Conservation (phyloP, 345 rosid species). For the Geranium rotundifolium region DNA sequence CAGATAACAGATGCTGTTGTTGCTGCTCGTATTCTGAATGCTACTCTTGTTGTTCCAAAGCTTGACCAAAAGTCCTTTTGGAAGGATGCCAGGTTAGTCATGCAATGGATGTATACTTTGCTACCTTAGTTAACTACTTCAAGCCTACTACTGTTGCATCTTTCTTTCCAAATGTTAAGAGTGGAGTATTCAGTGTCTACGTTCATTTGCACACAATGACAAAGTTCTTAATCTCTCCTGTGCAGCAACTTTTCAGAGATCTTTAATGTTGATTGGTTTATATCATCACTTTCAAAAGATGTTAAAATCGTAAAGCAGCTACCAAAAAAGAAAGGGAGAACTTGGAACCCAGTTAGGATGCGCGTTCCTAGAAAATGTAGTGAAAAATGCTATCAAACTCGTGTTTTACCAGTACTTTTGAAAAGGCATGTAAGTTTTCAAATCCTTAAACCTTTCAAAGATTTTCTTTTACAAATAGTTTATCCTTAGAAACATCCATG, state of each 20-base stretch:
- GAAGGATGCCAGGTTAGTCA: slow-evolving; percentile 86
- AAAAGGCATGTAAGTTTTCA: slow-evolving; percentile 98
- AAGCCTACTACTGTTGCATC: not conserved
- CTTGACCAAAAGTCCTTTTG: slow-evolving; percentile 95
- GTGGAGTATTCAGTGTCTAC: not conserved
- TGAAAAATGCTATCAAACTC: slow-evolving; percentile 73
- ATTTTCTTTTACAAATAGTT: not conserved
- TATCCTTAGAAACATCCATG: not conserved
- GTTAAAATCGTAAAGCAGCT: slow-evolving; percentile 78
- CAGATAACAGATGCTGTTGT: slow-evolving; percentile 98
- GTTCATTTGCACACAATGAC: slow-evolving; percentile 1
- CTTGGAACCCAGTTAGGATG: slow-evolving; percentile 51
- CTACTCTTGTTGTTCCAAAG: slow-evolving; percentile 93
- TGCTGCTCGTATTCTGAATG: slow-evolving; percentile 92
- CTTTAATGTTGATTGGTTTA: slow-evolving; percentile 73
- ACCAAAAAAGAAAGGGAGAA: slow-evolving; percentile 57
- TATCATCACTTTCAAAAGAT: slow-evolving; percentile 69
- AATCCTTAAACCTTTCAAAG: slow-evolving; percentile 14
- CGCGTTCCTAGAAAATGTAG: slow-evolving; percentile 95
- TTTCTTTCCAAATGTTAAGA: slow-evolving; percentile 4
- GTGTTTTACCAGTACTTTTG: slow-evolving; percentile 82
- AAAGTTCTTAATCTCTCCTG: slow-evolving; percentile 1
- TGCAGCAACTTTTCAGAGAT: slow-evolving; percentile 83
- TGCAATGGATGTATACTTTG: not conserved
- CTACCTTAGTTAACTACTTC: not conserved